Percentiles rank a stretch among this genome's conserved stretches.
Conservation (phyloP, 2,329 filamentous ascomycete species). For the Colletotrichum incanum region DNA sequence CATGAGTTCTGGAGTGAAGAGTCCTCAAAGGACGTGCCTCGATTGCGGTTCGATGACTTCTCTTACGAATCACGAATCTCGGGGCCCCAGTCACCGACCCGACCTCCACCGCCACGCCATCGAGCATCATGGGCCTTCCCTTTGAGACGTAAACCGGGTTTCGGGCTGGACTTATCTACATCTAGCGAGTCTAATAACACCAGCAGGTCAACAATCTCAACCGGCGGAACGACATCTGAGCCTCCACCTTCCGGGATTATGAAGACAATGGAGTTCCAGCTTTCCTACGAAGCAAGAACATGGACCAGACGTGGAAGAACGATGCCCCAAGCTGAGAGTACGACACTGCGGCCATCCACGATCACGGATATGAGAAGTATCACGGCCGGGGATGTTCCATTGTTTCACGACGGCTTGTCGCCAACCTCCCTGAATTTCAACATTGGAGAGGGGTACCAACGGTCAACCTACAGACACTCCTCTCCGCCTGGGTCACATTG, state of each 20-base stretch:
- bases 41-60: conserved; percentile 38
- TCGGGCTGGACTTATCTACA: not conserved
- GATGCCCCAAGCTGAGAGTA: conserved; percentile 1
- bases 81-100: conserved; percentile 1
- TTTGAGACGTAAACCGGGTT: not conserved
- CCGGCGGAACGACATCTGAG: not conserved
- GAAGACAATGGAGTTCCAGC: conserved; percentile 39
- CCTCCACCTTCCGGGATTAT: conserved; percentile 32
- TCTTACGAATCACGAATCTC: conserved; percentile 33
- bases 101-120: not conserved
- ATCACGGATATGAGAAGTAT: conserved; percentile 22
- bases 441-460: not conserved
- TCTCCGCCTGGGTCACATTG: conserved; percentile 2
- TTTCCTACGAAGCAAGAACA: conserved; percentile 30
- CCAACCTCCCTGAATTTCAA: not conserved
- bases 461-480: not conserved
- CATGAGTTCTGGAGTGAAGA: not conserved
- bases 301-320: conserved; percentile 10
- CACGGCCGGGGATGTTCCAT: not conserved
- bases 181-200: not conserved
- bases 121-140: conserved; percentile 25
- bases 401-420: not conserved
- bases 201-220: not conserved
- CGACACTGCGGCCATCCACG: conserved; percentile 9
- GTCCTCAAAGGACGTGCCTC: conserved; percentile 15